Evolutionary conservation across 495 filamentous ascomycete genomes (phyloP), one percentile per base, ranked within the genome.

Genomic region (Venustampulla echinocandica): DNA sequence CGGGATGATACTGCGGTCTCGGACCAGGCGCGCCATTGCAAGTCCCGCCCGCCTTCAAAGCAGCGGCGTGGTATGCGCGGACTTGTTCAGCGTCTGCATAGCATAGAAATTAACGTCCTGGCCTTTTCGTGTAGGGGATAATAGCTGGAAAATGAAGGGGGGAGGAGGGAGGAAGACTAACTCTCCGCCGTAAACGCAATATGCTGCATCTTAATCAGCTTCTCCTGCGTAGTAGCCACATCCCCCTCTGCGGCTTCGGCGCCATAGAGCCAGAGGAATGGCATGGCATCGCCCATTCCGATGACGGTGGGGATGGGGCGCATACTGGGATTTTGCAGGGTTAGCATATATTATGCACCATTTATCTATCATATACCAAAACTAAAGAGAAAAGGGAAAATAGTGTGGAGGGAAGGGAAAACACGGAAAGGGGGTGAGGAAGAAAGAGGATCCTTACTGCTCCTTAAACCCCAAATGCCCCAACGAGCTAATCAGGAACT

Each of bases 11-110:
- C 20, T 65, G 40, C 9, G 55, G 18, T 46, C 74, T 59, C 6
- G 65, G 11, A 1, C 74, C 74, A 0, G 74, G 73, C 50, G 42
- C 25, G 3, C 74, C 74, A 54, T 76, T 74, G 49, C 54, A 51
- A 10, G 39, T 66, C 4, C 61, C 73, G 1, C 74, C 73, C 6
- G 68, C 67, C 25, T 63, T 61, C 10, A 75, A 19, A 10, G 63
- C 70, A 13, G 57, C 63, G 1, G 56, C 58, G 42, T 74, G 55
- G 51, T 70, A 73, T 27, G 46, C 10, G 13, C 19, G 17, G 24
- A 52, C 44, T 43, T 52, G 43, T 37, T 52, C 49, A 11, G 27
- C 38, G 14, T 42, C 39, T 42, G 13, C 27, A 7, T 30, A 30
- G 7, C 7, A 30, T 30, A 7, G n/a, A 3, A 3, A 4, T 14